phyloP scores from a whole-genome alignment of 805 yeast species.

The Wickerhamomyces alni region DNA sequence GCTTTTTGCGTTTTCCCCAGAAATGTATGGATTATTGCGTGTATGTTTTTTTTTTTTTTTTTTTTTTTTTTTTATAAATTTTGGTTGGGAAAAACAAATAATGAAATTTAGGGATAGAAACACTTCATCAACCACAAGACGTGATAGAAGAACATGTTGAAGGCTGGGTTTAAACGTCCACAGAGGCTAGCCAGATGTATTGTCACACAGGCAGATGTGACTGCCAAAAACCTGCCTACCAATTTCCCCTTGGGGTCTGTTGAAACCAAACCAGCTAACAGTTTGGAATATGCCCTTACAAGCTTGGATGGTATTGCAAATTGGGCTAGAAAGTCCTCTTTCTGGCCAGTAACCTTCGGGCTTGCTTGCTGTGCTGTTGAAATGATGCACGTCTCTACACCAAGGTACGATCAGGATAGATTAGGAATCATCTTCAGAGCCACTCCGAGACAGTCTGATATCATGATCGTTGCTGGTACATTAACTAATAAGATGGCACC shows the following conservation, averaged over 20 bases:
- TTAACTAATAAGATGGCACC: conserved; percentile 93
- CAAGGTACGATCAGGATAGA: conserved; percentile 89
- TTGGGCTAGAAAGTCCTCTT: conserved; percentile 89
- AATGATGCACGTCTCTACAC: conserved; percentile 92
- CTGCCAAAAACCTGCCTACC: conserved; percentile 17
- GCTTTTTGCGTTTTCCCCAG: too few relatives aligned
- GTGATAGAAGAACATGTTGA: too few relatives aligned
- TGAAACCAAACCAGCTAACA: conserved; percentile 39
- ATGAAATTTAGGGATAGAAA: too few relatives aligned
- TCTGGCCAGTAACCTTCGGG: conserved; percentile 92
- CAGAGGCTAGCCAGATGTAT: conserved; percentile 8
- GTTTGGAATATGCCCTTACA: conserved; percentile 76
- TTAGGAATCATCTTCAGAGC: conserved; percentile 91
- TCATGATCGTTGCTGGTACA: conserved; percentile 90
- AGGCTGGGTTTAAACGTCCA: too few relatives aligned
- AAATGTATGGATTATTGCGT: too few relatives aligned
- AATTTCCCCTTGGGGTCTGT: conserved; percentile 16
- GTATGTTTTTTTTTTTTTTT: too few relatives aligned
- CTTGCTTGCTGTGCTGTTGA: conserved; percentile 92
- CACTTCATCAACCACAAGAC: too few relatives aligned
- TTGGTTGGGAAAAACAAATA: too few relatives aligned
- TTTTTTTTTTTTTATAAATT: too few relatives aligned
- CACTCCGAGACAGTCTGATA: conserved; percentile 88
- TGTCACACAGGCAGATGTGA: conserved; percentile 11
- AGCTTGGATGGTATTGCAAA: conserved; percentile 76